Base-by-base conservation (phyloP, 371 early-diverging fungal species). In the Mortierella sp. region DNA sequence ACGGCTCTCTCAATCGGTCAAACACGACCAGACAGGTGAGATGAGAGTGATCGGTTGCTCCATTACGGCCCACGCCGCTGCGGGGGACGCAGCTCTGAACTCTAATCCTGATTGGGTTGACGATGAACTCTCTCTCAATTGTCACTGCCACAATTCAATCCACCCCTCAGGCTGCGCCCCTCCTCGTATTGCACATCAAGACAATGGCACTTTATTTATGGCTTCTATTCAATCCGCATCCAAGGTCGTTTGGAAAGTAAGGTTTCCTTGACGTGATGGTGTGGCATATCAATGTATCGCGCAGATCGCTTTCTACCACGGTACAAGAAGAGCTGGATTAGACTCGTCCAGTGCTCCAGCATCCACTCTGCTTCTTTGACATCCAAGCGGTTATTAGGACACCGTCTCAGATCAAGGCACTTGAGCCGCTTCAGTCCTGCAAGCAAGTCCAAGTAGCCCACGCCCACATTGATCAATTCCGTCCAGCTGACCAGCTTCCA, bases 341-440 rank as follows among this genome's bases (percentile, higher is more conserved):
- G 38, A 6, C 21, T 24, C 26, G 59, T 26, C 59, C 59, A 59
- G 31, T 59, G n/a, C 6, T 49, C 41, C 16, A 50, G 9, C 41
- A 59, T 59, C 50, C 59, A 59, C n/a, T 50, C 26, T 48, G 41
- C 59, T 26, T 49, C 50, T 48, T 14, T 26, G n/a, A 16, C 41
- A 1, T n/a, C 27, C 9, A 59, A 14, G 16, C 6, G 23, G 19
- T 1, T 1, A n/a, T 21, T 23, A 5, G 21, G 24, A 21, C 24
- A 34, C 18, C 26, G 18, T 9, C 26, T 59, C 2, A 48, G 27
- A 13, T 39, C 24, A 5, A 59, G 23, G 12, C 50, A 7, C 18
- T 23, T 43, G 23, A 59, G 31, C 18, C 49, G 23, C 21, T 59
- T 59, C n/a, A 59, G 19, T 18, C 18, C 23, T 13, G 21, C 7